Evolutionary conservation across 139 green algal genomes (phyloP).

Genomic region (Chlamydomonas asymmetrica): DNA sequence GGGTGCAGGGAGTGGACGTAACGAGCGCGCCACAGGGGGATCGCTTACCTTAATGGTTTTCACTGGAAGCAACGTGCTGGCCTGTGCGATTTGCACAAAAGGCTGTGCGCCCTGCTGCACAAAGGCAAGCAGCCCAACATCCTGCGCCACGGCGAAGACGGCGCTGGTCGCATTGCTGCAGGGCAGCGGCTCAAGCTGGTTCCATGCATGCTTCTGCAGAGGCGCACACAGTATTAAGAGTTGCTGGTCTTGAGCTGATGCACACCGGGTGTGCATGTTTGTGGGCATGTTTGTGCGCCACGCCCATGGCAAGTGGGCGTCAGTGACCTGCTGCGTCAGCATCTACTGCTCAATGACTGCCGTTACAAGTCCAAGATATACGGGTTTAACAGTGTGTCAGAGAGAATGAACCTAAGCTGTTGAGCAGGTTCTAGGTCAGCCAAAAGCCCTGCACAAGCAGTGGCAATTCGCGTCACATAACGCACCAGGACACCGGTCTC

Average conservation of each 20-base stretch:
- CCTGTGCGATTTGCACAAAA: conserved; percentile 12
- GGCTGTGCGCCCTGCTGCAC: conserved; percentile 17
- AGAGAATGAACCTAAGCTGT: not conserved
- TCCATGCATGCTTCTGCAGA: conserved; percentile 20
- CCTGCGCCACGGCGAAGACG: conserved; percentile 27
- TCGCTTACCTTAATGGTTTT: conserved; percentile 26
- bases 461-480: not conserved
- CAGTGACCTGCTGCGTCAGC: not conserved
- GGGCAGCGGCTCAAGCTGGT: not conserved
- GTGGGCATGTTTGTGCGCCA: not conserved
- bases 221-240: not conserved
- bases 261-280: not conserved
- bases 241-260: not conserved
- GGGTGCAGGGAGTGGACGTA: too few species aligned
- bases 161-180: conserved; percentile 1
- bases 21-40: too few species aligned
- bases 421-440: not conserved
- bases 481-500: conserved; percentile 25
- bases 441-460: too few species aligned
- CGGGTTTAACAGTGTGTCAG: not conserved
- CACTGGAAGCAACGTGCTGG: conserved; percentile 3
- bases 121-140: conserved; percentile 23
- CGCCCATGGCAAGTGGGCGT: not conserved
- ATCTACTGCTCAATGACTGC: not conserved
- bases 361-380: not conserved